Percentiles rank a stretch among this genome's conserved stretches.
Evolutionary conservation across 106 monocot species (phyloP).

Genomic region (Vanilla planifolia): DNA sequence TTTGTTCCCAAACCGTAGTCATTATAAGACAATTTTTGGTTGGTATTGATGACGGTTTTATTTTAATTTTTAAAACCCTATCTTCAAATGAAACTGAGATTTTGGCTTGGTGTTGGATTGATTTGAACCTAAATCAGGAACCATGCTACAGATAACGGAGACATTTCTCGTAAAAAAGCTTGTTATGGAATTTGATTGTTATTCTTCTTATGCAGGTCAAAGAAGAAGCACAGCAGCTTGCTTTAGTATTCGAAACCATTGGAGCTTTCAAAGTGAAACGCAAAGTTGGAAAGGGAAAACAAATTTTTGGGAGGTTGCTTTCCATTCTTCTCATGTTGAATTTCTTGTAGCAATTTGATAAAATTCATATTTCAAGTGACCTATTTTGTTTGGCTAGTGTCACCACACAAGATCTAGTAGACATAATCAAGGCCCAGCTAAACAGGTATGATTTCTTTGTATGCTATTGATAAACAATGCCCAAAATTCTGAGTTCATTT

Average conservation of each 20-base stretch:
- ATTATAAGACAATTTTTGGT: not conserved
- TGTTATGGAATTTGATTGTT: no score
- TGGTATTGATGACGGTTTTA: no score
- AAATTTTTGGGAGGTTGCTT: slow-evolving; percentile 85
- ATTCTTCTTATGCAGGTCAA: slow-evolving; percentile 41
- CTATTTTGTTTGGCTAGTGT: slow-evolving; percentile 41
- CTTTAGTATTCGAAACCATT: slow-evolving; percentile 64
- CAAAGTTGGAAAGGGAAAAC: slow-evolving; percentile 83
- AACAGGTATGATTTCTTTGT: slow-evolving; percentile 41
- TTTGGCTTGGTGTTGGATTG: no score
- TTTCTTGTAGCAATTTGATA: not conserved
- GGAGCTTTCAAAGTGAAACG: slow-evolving; percentile 90
- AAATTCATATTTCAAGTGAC: not conserved
- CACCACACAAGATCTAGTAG: slow-evolving; percentile 82
- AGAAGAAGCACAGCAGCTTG: slow-evolving; percentile 96
- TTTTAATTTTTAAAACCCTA: no score
- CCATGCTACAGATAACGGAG: no score
- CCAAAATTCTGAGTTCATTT: no score
- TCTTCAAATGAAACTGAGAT: no score
- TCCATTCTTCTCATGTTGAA: not conserved
- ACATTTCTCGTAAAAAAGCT: no score
- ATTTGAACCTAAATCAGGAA: no score
- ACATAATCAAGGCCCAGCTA: slow-evolving; percentile 92
- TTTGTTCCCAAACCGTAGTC: no score
- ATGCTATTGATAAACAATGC: not conserved